Evolutionary conservation across 129 eudicot genomes (phyloP), one percentile per base, ranked within the genome.

Genomic region (Helichrysum umbraculigerum): DNA sequence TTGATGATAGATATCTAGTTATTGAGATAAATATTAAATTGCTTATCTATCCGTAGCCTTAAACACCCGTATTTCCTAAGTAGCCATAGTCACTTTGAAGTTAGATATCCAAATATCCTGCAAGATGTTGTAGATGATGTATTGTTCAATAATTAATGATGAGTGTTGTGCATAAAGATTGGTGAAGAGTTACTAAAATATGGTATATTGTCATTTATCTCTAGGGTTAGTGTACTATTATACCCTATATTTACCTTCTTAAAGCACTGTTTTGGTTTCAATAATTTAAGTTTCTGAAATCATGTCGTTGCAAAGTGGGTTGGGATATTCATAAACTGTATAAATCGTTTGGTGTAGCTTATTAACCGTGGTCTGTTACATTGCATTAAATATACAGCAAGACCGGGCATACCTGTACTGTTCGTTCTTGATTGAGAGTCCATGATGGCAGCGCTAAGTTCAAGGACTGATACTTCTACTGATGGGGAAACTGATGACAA

Each of bases 391-490:
- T 25, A 17, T 19, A 21, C 17, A 47, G 54, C 54, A 47, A 3
- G n/a, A 47, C n/a, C 54, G 12, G 54, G 54, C 62, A 20, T 29
- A 19, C 20, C 28, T 20, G 29, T 57, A 57, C 62, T 11, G 29
- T 3, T 39, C 7, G 25, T 58, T 25, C 30, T 68, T 74, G 73
- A 64, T 71, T 64, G 71, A 75, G 82, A 73, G 34, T 70, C 66
- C 62, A 84, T 57, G 81, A 88, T 88, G 92, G 86, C 89, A 15
- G 89, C 80, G 66, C 79, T 80, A 71, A 87, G 96, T 81, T 85
- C 92, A 41, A 85, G 80, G 88, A 87, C 90, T 35, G 87, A 84
- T 86, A 64, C 81, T 79, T 85, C 96, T 0, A 87, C 89, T 8
- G 96, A 89, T 76, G 95, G 86, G 3, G 90, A 86, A 41, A 89